These are phyloP conservation scores for Hortiboletus flavorubellus DNA, from an alignment of 768 basidiomycete species.

Conservation along the genomic window DNA sequence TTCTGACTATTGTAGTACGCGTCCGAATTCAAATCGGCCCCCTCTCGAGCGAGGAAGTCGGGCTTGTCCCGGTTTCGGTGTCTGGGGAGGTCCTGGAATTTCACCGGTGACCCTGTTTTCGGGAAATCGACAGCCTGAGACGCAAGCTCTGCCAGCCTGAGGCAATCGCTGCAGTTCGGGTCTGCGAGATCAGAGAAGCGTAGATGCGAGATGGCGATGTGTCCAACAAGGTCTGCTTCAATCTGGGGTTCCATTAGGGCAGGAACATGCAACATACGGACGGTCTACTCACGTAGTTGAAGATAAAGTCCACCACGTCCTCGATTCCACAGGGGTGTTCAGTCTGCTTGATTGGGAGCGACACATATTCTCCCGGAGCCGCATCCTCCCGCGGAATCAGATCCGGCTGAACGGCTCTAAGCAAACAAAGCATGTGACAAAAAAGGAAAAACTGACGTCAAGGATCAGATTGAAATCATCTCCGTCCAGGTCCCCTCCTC, in stretches of 20 bases:
- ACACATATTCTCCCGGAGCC: constrained; percentile 39
- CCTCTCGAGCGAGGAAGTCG: constrained; percentile 45
- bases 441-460: constrained; percentile 30
- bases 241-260: constrained; percentile 21
- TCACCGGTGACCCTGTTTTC: constrained; percentile 43
- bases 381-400: constrained; percentile 25
- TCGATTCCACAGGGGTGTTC: constrained; percentile 32
- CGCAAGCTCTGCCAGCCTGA: constrained; percentile 42
- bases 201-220: constrained; percentile 42
- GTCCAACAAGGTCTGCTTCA: constrained; percentile 39
- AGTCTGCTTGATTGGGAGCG: constrained; percentile 35
- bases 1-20: constrained; percentile 41
- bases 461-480: constrained; percentile 50
- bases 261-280: not conserved
- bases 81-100: constrained; percentile 33
- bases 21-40: constrained; percentile 21
- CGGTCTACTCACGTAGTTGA: constrained; percentile 40
- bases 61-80: constrained; percentile 29
- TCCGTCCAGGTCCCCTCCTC: constrained; percentile 54
- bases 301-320: constrained; percentile 47
- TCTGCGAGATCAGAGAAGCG: constrained; percentile 41
- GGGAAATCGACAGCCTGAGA: constrained; percentile 49
- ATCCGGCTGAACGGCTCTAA: constrained; percentile 22
- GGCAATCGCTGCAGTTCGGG: constrained; percentile 35
- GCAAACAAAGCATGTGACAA: constrained; percentile 6